Percentiles rank a stretch among this genome's conserved stretches.
These are phyloP conservation scores for Geotrichum klebahnii DNA, from an alignment of 1,139 yeast genomes.

Conservation along the genomic window DNA sequence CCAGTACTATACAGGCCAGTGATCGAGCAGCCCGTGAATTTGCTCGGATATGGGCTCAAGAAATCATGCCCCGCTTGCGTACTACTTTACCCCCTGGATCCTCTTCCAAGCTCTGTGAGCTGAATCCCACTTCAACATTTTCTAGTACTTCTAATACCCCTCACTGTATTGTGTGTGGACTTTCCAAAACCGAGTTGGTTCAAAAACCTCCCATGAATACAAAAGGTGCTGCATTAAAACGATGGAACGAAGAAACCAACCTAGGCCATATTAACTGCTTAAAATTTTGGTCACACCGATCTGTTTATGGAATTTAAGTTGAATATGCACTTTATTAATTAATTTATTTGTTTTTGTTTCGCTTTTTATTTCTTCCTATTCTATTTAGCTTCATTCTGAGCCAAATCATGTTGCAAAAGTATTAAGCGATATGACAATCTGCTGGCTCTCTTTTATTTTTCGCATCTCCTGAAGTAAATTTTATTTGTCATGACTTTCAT, in stretches of 20 bases:
- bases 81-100: slow-evolving; percentile 13
- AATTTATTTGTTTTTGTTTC: too few species aligned
- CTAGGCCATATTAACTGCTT: slow-evolving; percentile 22
- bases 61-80: slow-evolving; percentile 20
- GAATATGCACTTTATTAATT: neutral
- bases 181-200: neutral
- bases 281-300: slow-evolving; percentile 19
- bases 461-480: too few species aligned
- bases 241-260: slow-evolving; percentile 9
- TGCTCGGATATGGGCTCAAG: slow-evolving; percentile 16
- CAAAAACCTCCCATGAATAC: neutral
- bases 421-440: too few species aligned
- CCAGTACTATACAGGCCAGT: slow-evolving; percentile 21
- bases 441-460: too few species aligned
- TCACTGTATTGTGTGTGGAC: slow-evolving; percentile 13
- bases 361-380: too few species aligned
- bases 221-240: neutral
- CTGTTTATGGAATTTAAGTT: slow-evolving; percentile 13
- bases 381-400: neutral
- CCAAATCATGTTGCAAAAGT: too few species aligned
- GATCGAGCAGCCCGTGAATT: slow-evolving; percentile 21
- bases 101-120: neutral
- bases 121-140: slow-evolving; percentile 1
- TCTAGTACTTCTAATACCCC: neutral
- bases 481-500: too few species aligned